Evolutionary conservation across 1,284 basidiomycete species (phyloP).

Genomic region (Leccinum variabile): DNA sequence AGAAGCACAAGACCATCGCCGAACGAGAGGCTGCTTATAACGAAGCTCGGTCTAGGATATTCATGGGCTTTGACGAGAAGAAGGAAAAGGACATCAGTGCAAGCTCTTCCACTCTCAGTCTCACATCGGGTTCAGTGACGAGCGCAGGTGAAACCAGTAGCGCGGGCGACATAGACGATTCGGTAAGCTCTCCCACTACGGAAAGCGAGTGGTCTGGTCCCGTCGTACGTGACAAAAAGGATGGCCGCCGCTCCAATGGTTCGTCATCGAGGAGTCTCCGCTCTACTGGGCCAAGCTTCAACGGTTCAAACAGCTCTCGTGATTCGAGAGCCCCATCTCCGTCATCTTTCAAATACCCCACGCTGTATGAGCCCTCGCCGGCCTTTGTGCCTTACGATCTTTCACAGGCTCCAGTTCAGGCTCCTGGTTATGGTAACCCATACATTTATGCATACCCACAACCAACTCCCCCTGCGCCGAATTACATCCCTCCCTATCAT

Average conservation of each 20-base stretch:
- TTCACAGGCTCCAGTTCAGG: conserved; percentile 41
- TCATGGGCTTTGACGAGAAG: conserved; percentile 77
- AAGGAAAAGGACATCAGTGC: conserved; percentile 75
- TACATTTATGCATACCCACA: conserved; percentile 43
- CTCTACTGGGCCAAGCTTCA: conserved; percentile 49
- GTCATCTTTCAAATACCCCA: conserved; percentile 63
- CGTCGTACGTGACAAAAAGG: conserved; percentile 52
- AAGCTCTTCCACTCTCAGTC: conserved; percentile 70
- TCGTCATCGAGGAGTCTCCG: conserved; percentile 59
- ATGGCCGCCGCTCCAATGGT: conserved; percentile 48
- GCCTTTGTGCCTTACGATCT: conserved; percentile 49
- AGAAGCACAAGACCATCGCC: conserved; percentile 72
- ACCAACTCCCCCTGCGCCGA: conserved; percentile 29
- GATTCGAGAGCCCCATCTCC: conserved; percentile 72
- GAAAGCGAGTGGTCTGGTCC: conserved; percentile 80
- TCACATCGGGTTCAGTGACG: conserved; percentile 64
- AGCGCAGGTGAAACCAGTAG: conserved; percentile 56
- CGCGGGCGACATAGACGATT: conserved; percentile 62
- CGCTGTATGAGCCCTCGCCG: conserved; percentile 63
- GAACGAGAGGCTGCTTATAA: conserved; percentile 83
- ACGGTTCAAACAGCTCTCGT: conserved; percentile 60
- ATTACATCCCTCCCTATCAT: conserved; percentile 40
- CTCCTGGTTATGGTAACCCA: conserved; percentile 38
- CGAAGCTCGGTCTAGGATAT: conserved; percentile 78
- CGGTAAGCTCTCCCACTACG: conserved; percentile 65